Conservation (phyloP, 306 rosid genomes). For the Sphenostylis stenocarpa region DNA sequence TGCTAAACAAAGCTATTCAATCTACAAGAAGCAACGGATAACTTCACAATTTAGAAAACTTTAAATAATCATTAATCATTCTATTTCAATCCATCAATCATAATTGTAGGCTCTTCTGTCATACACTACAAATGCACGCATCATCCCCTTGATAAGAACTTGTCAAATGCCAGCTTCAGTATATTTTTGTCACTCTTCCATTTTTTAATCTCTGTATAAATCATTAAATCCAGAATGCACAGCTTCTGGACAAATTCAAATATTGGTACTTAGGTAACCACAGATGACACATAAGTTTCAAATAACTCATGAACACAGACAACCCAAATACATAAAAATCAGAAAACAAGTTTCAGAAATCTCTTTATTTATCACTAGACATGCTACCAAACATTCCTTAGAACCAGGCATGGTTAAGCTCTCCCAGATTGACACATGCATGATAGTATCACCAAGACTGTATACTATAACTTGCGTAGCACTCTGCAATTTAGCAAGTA, state of each 20-base stretch:
- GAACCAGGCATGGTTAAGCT: neutral
- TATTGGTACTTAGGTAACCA: neutral
- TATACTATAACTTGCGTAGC: neutral
- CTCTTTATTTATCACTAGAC: neutral
- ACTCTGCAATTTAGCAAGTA: constrained; percentile 8
- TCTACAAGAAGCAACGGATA: neutral
- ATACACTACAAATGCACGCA: neutral
- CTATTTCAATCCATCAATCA: neutral
- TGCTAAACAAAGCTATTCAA: neutral
- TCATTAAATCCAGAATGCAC: neutral
- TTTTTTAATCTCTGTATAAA: neutral
- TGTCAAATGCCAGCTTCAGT: neutral
- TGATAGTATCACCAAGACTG: neutral
- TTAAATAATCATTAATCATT: neutral
- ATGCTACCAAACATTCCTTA: neutral
- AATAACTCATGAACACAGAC: neutral
- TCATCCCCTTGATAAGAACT: neutral
- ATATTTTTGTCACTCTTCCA: constrained; percentile 3
- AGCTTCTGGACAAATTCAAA: neutral
- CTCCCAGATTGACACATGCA: neutral
- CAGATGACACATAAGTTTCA: constrained; percentile 5
- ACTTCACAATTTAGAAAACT: neutral
- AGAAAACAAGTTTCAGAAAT: neutral
- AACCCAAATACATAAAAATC: constrained; percentile 21
- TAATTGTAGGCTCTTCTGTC: neutral